Evolutionary conservation across 176 grass and related monocot genomes (phyloP).

Genomic region (Cymbopogon citratus): DNA sequence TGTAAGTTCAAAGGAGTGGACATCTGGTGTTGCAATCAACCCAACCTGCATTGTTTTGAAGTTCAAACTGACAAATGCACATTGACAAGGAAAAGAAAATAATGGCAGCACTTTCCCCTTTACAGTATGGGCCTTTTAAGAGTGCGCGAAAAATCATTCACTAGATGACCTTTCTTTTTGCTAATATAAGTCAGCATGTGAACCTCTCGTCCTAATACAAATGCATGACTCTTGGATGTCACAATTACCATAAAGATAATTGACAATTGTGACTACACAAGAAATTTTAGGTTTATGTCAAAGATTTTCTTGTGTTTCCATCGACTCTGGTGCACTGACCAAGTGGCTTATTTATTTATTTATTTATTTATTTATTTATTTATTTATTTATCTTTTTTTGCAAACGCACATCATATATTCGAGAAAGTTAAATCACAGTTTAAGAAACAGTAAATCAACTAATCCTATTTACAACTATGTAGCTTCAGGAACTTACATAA

Average conservation of each 20-base stretch:
- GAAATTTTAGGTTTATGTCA: neutral
- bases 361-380: neutral
- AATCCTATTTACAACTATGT: neutral
- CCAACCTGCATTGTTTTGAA: conserved; percentile 48
- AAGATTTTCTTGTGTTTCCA: neutral
- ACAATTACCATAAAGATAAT: neutral
- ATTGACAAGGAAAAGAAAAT: neutral
- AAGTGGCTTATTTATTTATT: neutral
- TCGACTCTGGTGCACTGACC: neutral
- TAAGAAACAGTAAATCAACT: neutral
- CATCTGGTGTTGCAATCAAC: conserved; percentile 76
- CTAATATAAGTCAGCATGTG: neutral
- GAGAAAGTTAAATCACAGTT: neutral
- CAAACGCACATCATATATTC: neutral
- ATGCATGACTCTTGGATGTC: neutral
- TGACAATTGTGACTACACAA: neutral
- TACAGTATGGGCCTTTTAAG: neutral
- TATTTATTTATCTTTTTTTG: neutral
- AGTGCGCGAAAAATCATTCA: neutral
- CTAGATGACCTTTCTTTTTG: neutral
- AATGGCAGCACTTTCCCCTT: neutral
- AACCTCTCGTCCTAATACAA: neutral
- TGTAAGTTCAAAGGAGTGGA: conserved; percentile 87
- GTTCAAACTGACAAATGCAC: conserved; percentile 3
- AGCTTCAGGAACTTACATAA: neutral